Percentiles rank a stretch among this genome's conserved stretches.
phyloP scores from a whole-genome alignment of 208 protist species.

The Trypanosoma platydactyli region DNA sequence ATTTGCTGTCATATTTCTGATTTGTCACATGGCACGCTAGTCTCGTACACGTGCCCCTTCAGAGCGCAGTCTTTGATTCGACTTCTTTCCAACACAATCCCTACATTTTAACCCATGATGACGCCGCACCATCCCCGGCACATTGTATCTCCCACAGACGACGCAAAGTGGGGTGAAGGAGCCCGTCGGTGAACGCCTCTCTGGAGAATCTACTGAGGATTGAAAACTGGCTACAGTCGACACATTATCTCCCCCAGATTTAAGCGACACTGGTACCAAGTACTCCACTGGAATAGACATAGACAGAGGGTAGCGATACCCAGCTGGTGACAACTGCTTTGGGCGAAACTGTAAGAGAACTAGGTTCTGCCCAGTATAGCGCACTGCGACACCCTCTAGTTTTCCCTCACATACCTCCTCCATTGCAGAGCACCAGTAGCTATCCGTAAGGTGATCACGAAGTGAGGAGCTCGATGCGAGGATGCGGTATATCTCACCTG shows the following conservation, averaged over 20 bases:
- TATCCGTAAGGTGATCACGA: slow-evolving; percentile 79
- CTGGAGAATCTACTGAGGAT: slow-evolving; percentile 1
- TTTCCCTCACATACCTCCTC: slow-evolving; percentile 87
- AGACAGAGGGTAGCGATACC: slow-evolving; percentile 86
- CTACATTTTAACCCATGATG: slow-evolving; percentile 86
- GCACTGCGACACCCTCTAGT: slow-evolving; percentile 78
- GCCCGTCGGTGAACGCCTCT: background rate
- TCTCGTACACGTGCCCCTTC: slow-evolving; percentile 14
- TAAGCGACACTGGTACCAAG: slow-evolving; percentile 48
- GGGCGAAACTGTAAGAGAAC: slow-evolving; percentile 87
- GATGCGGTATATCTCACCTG: slow-evolving; percentile 71
- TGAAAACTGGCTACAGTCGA: slow-evolving; percentile 14
- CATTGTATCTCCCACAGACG: slow-evolving; percentile 83
- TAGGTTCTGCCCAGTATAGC: slow-evolving; percentile 85
- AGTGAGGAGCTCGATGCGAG: slow-evolving; percentile 71
- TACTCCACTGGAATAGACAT: slow-evolving; percentile 91
- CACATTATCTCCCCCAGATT: background rate
- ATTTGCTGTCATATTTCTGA: too few relatives aligned
- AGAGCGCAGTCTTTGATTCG: slow-evolving; percentile 48
- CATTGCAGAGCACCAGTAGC: slow-evolving; percentile 91
- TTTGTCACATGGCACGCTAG: too few relatives aligned
- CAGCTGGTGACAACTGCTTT: slow-evolving; percentile 60
- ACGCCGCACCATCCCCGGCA: slow-evolving; percentile 66
- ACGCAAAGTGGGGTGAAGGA: slow-evolving; percentile 58
- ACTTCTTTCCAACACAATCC: slow-evolving; percentile 86